Base-by-base conservation (phyloP, 2,329 filamentous ascomycete species). In the Dothistroma septosporum region DNA sequence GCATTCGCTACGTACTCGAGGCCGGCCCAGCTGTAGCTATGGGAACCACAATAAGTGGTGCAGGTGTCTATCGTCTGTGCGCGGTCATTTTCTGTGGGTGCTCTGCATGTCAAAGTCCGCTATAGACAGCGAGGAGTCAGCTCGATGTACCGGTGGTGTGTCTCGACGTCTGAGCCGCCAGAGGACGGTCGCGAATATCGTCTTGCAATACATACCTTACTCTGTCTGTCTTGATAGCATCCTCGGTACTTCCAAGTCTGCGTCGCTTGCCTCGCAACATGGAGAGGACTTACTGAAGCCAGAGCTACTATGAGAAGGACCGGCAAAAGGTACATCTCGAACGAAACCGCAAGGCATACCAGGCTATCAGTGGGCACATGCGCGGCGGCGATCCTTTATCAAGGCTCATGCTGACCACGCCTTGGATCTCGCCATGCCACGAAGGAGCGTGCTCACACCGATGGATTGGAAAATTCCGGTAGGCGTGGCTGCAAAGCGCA, bases 181-280 rank as follows among this genome's bases (percentile, higher is more conserved):
- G n/a, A n/a, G n/a, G n/a, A n/a, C n/a, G n/a, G n/a, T n/a, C n/a
- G 37, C 14, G 6, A 16, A 35, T 35, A 1, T n/a, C n/a, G 16
- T 44, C 37, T 12, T 16, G 12, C 3, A 16, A 44, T n/a, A 44
- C 37, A 44, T 44, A 44, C 37, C 37, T 5, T 55, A 28, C 55
- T 53, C 16, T 47, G 44, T n/a, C 53, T 59, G 35, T 62, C 60
- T 4, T 57, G 35, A 53, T 57, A 62, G 46, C 60, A 62, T 19
- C 60, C 60, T 53, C 57, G 60, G 41, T 62, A 62, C 9, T 33
- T 59, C 56, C 56, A 62, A 21, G 22, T 47, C 21, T 57, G 59
- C n/a, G 59, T 55, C 11, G 50, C 12, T 33, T 21, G 24, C 19
- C 50, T 31, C 9, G 50, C 50, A 21, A 53, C 37, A 44, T 44